Evolutionary conservation across 768 basidiomycete genomes (phyloP).

Genomic region (Neoboletus subvelutipes): DNA sequence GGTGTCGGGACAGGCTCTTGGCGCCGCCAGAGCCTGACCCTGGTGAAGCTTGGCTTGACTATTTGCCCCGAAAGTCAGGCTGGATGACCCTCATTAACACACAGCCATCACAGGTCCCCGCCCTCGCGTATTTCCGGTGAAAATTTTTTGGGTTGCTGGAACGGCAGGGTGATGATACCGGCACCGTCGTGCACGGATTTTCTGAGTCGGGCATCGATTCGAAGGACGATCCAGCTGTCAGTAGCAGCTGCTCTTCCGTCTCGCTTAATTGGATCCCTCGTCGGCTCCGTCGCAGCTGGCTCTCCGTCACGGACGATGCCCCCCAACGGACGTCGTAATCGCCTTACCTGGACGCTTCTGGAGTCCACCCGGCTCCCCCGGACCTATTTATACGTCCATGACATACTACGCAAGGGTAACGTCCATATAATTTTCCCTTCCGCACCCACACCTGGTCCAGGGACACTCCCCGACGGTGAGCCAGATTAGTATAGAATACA

Average conservation of each 20-base stretch:
- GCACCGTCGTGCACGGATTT: conserved; percentile 11
- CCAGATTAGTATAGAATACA: conserved; percentile 32
- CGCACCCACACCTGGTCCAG: conserved; percentile 24
- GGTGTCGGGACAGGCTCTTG: conserved; percentile 27
- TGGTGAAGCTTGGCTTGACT: conserved; percentile 29
- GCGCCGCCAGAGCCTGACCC: conserved; percentile 32
- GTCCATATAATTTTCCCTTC: conserved; percentile 25
- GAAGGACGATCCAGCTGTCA: conserved; percentile 2
- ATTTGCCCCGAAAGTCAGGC: conserved; percentile 35
- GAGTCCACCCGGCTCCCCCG: conserved; percentile 12
- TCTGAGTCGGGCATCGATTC: background rate
- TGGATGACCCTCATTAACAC: conserved; percentile 34
- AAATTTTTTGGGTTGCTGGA: conserved; percentile 30
- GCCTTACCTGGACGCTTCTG: conserved; percentile 10
- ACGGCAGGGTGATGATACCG: conserved; percentile 20
- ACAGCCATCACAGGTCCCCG: conserved; percentile 40
- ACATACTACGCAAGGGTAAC: conserved; percentile 25
- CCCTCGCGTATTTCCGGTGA: conserved; percentile 39
- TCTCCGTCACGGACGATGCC: background rate
- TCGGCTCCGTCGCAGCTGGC: conserved; percentile 21
- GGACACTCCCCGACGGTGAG: conserved; percentile 17
- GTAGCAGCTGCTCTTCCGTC: conserved; percentile 8
- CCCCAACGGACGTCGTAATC: conserved; percentile 18
- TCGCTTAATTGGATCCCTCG: conserved; percentile 13
- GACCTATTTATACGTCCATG: conserved; percentile 18